Conservation (phyloP, 495 filamentous ascomycete species). For the Alectoria sarmentosa region DNA sequence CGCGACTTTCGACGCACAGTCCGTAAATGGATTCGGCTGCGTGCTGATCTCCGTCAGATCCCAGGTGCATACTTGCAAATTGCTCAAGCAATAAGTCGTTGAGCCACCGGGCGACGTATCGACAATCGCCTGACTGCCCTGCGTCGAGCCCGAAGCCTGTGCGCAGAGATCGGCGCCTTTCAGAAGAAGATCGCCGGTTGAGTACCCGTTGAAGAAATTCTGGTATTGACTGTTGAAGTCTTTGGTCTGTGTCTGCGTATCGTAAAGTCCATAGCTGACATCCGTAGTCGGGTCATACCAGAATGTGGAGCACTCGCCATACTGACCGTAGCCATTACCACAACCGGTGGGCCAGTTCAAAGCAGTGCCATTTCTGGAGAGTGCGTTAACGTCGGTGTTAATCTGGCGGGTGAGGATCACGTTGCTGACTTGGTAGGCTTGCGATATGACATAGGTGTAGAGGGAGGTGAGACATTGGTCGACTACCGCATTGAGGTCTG, state of each 20-base stretch:
- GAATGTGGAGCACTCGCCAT: constrained; percentile 12
- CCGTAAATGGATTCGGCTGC: constrained; percentile 15
- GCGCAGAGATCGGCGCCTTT: constrained; percentile 15
- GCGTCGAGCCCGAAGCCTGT: constrained; percentile 17
- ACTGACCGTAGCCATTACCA: constrained; percentile 18
- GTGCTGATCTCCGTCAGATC: constrained; percentile 15
- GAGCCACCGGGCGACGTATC: constrained; percentile 1
- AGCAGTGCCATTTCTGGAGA: constrained; percentile 13
- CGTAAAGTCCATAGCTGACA: constrained; percentile 15
- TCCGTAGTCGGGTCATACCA: constrained; percentile 14
- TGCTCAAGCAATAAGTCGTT: constrained; percentile 13
- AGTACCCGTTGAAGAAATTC: constrained; percentile 9
- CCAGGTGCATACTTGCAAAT: constrained; percentile 17
- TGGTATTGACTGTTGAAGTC: constrained; percentile 13
- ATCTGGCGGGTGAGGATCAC: constrained; percentile 15
- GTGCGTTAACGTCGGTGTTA: constrained; percentile 17
- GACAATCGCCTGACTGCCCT: constrained; percentile 12
- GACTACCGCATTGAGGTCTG: constrained; percentile 10
- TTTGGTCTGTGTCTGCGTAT: constrained; percentile 12
- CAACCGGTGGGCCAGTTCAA: constrained; percentile 6
- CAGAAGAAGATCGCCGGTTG: constrained; percentile 10
- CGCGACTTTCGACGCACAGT: constrained; percentile 9
- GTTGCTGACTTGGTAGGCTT: constrained; percentile 13
- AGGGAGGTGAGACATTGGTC: constrained; percentile 9
- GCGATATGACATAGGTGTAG: constrained; percentile 18